Evolutionary conservation across 345 rosid genomes (phyloP).

Genomic region (Aquilaria sinensis): DNA sequence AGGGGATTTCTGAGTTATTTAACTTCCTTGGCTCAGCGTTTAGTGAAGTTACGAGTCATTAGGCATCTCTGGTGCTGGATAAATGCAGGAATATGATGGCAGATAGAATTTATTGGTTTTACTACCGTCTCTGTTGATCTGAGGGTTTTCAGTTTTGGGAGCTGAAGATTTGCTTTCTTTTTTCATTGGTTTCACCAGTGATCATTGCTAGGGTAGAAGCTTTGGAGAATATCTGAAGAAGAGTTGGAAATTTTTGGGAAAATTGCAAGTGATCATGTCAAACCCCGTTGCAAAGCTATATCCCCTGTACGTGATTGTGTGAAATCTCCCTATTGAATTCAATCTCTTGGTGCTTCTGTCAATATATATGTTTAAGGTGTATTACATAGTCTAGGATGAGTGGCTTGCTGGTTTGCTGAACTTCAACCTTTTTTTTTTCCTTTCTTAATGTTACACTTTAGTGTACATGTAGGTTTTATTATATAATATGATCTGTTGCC

Average conservation of each 20-base stretch:
- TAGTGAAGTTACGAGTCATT: no score
- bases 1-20: neutral
- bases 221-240: constrained; percentile 8
- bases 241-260: neutral
- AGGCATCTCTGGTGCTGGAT: no score
- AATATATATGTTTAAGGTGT: no score
- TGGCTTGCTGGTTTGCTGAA: no score
- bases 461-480: no score
- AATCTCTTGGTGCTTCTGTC: neutral
- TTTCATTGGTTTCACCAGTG: neutral
- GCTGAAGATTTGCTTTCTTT: neutral
- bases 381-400: no score
- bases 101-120: neutral
- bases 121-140: neutral
- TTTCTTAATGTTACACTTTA: no score
- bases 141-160: neutral
- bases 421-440: no score
- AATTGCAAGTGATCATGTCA: neutral
- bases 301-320: constrained; percentile 3
- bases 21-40: neutral
- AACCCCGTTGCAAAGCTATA: neutral
- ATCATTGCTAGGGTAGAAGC: neutral
- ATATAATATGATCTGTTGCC: no score
- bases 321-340: neutral
- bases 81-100: no score